Base-by-base conservation (phyloP, 768 basidiomycete species). In the Rubroboletus satanas region DNA sequence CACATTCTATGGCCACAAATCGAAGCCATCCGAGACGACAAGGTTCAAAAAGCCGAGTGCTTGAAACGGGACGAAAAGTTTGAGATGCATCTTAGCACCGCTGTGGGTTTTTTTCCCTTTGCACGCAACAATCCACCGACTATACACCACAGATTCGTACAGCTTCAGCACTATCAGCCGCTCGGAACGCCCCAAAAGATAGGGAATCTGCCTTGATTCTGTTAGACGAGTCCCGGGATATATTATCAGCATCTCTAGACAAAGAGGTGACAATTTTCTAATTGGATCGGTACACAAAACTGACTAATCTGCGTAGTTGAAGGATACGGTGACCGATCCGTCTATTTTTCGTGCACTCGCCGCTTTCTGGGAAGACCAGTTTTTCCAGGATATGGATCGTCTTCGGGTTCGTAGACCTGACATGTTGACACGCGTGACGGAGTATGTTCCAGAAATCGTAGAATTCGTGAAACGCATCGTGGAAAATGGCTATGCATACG, bases 381-480 rank as follows among this genome's bases (percentile, higher is more conserved):
- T 94, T 75, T 93, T 96, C 76, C 75, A 83, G 31, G 94, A 98
- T 65, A 99, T 99, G 97, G 73, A 76, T 15, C 83, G 87, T n/a
- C 80, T 99, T 17, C 82, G 82, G 58, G 89, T 98, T 38, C 84
- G 87, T 54, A 83, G 87, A 21, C 94, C 97, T 17, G 93, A 96
- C 68, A 91, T 84, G 5, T 72, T 98, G 51, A 98, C 97, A 1
- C 86, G 96, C 39, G 97, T 98, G 6, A 95, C 95, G 1, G 97
- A 98, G 72, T 99, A 93, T 71, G 87, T 99, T 8, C 92, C 94
- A 4, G 95, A 98, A 73, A 91, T 98, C 59, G 91, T 94, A 47
- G 72, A 81, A 5, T 99, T 94, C 69, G 88, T 98, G 37, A 81
- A 93, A 67, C 75, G 81, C 26, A 90, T 98, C 66, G 76, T 97